Conservation (phyloP, 2,329 filamentous ascomycete species). For the Daldinia eschscholtzii region DNA sequence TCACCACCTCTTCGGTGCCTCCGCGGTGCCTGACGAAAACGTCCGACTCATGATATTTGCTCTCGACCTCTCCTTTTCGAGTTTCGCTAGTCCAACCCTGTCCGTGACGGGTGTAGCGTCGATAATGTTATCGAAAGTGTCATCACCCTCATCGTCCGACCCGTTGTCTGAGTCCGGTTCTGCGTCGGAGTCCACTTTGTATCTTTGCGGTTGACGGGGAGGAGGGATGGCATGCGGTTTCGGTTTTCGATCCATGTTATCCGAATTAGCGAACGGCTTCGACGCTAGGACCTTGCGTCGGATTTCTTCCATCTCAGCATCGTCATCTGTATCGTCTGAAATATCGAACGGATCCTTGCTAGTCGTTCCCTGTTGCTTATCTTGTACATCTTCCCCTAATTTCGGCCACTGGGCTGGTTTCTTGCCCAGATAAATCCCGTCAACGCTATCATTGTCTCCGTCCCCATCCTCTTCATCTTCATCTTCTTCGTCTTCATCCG, state of each 20-base stretch:
- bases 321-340: conserved; percentile 82
- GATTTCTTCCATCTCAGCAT: conserved; percentile 87
- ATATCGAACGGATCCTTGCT: conserved; percentile 78
- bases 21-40: conserved; percentile 63
- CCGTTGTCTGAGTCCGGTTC: conserved; percentile 79
- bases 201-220: conserved; percentile 62
- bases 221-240: conserved; percentile 72
- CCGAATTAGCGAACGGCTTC: conserved; percentile 82
- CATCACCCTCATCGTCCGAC: conserved; percentile 64
- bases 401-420: conserved; percentile 57
- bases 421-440: conserved; percentile 73
- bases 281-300: conserved; percentile 90
- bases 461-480: conserved; percentile 62
- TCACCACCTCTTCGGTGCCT: conserved; percentile 64
- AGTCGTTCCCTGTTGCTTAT: conserved; percentile 61
- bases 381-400: conserved; percentile 48
- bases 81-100: conserved; percentile 74
- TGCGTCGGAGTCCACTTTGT: conserved; percentile 72
- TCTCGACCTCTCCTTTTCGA: conserved; percentile 67
- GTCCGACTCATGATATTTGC: conserved; percentile 63
- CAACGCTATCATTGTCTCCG: conserved; percentile 60
- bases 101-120: conserved; percentile 91
- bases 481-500: conserved; percentile 62
- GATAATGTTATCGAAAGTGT: conserved; percentile 94
- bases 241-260: conserved; percentile 62